Evolutionary conservation across 306 rosid genomes (phyloP).

Genomic region (Rosa multiflora): DNA sequence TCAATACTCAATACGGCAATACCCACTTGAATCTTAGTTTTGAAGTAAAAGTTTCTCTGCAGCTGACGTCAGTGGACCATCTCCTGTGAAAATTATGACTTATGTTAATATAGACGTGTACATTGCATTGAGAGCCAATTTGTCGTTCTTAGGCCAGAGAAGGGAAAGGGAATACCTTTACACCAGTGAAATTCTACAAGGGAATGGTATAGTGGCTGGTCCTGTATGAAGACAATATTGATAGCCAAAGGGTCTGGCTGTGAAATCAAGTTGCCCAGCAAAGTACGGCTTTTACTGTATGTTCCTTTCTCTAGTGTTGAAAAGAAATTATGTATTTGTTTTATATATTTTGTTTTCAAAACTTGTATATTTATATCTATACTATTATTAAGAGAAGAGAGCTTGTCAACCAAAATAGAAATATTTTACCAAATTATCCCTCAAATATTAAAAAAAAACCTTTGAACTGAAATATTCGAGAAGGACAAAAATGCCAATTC

Average conservation of each 20-base stretch:
- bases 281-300: conserved; percentile 52
- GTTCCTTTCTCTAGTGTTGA: neutral
- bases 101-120: conserved; percentile 5
- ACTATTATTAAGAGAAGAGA: no score
- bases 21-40: no score
- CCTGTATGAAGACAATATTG: conserved; percentile 70
- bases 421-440: no score
- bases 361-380: no score
- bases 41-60: neutral
- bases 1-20: neutral
- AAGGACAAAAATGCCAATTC: no score
- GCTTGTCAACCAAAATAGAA: no score
- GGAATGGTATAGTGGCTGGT: conserved; percentile 97
- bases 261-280: conserved; percentile 86
- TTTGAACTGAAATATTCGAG: no score
- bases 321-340: no score
- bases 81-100: conserved; percentile 70
- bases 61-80: conserved; percentile 93
- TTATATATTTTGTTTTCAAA: no score
- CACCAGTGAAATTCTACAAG: conserved; percentile 58
- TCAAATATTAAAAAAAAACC: no score
- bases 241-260: conserved; percentile 69
- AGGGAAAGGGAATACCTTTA: conserved; percentile 66
- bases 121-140: conserved; percentile 18
- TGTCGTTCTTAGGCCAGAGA: conserved; percentile 65